Evolutionary conservation across 177 flowering plant species (phyloP), one percentile per base, ranked within the genome.

Genomic region (Vitis hybrid): DNA sequence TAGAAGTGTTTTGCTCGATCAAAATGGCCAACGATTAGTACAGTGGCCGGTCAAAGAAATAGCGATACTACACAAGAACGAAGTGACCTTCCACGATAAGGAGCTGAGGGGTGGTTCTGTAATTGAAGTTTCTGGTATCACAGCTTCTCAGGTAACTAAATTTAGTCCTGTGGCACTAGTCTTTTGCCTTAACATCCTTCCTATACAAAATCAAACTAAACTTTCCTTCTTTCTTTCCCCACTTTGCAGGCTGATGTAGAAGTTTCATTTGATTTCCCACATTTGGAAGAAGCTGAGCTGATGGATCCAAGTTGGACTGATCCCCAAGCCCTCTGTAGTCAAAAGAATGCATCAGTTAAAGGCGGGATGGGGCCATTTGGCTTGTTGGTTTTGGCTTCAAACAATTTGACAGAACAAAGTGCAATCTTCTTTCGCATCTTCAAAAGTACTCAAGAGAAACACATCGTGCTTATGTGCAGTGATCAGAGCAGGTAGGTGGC

Each of bases 321-420:
- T 48, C 79, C 87, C 18, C 86, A 83, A 70, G 50, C 65, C 13
- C 74, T 88, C 1, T 86, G 90, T 64, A 73, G 61, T 60, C n/a
- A 75, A 62, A 76, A 76, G 68, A 67, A 71, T 65, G 81, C 82
- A 67, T 70, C 82, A 12, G 74, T 71, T 1, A 66, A 59, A 39
- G 82, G 87, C 11, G 65, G 53, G 5, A 7, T 74, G 13, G 88
- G 90, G 13, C 92, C 88, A 14, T 88, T 88, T 76, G 90, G 90
- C n/a, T 61, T 75, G 66, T 57, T 70, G 50, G 63, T 45, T 55
- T 70, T 75, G 68, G 74, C 74, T 10, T 45, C 74, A 39, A 18
- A 52, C 66, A 56, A 66, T 65, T 66, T 75, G 67, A 55, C 67
- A 19, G 78, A 75, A 49, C 67, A 61, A 20, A 75, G 74, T 16